Evolutionary conservation across 345 rosid genomes (phyloP), one percentile per base, ranked within the genome.

Genomic region (Boechera retrofracta): DNA sequence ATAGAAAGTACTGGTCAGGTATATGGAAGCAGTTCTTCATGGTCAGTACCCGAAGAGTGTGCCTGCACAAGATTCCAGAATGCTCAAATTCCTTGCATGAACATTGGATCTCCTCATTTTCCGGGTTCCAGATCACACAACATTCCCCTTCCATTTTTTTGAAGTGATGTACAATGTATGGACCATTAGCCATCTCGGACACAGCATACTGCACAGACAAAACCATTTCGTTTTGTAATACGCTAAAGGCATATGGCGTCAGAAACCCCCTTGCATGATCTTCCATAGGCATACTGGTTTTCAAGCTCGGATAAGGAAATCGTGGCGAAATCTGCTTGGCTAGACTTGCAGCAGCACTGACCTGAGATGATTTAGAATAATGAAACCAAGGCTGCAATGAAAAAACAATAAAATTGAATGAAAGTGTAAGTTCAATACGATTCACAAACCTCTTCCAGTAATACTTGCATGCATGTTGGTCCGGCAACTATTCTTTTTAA

Each of bases 1-100:
- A 73, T 4, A 82, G 89, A 58, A 90, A 81, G 80, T 89, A 94
- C 84, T 88, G 89, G 45, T 90, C 97, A 0, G 97, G 98, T 78
- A 94, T 84, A 68, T 85, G 87, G 68, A 91, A 94, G 77, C 78
- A 92, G 81, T 94, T 92, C 82, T 90, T 94, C 75, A 86, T 79
- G 1, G 73, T 31, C 28, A 94, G 83, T 7, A 90, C 92, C 42
- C 98, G 85, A 52, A 94, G 84, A 54, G 87, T 82, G 69, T 94
- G 98, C 83, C 98, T 79, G 77, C 98, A 92, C 56, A 94, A 60
- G 66, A 89, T 82, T 79, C 96, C 96, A 0, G 97, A 85, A 64
- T 84, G 91, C 77, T 92, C 95, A 64, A 94, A 92, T 80, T 89
- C 97, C 87, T 94, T 94, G 77, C 97, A 94, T 0, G 98, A 91